phyloP scores from a whole-genome alignment of 1,284 basidiomycete species.

The Wallemia mellicola region DNA sequence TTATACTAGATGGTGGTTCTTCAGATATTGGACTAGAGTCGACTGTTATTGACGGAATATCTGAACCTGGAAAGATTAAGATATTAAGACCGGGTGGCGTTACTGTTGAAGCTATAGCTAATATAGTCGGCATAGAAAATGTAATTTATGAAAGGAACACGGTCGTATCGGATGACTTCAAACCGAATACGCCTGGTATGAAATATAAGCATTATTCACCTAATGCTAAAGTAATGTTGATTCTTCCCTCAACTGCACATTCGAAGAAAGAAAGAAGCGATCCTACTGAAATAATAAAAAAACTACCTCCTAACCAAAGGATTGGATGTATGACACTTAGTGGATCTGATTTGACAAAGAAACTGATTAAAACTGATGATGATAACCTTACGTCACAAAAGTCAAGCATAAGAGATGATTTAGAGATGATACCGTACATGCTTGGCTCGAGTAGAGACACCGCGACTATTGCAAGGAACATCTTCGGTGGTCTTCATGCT shows the following conservation, averaged over 20 bases:
- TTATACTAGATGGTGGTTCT: constrained; percentile 75
- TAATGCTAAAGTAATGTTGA: constrained; percentile 44
- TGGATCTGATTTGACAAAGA: too few relatives aligned
- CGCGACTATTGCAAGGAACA: constrained; percentile 37
- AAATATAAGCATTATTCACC: constrained; percentile 97
- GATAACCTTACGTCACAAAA: too few relatives aligned
- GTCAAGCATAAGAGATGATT: constrained; percentile 17
- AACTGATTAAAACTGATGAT: too few relatives aligned
- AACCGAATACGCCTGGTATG: constrained; percentile 95
- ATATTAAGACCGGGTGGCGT: constrained; percentile 76
- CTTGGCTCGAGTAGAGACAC: constrained; percentile 35
- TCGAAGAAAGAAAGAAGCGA: constrained; percentile 6
- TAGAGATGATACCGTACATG: constrained; percentile 12
- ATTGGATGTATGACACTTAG: constrained; percentile 19
- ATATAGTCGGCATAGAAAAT: constrained; percentile 22
- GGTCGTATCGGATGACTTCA: constrained; percentile 23
- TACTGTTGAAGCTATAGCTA: constrained; percentile 58
- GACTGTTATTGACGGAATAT: constrained; percentile 68
- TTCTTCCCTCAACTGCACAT: too few relatives aligned
- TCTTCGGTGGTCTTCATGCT: constrained; percentile 66
- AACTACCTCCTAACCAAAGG: neutral
- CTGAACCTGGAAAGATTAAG: constrained; percentile 29
- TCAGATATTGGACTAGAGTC: constrained; percentile 80
- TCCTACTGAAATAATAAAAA: neutral
- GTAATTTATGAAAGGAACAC: constrained; percentile 8